Base-by-base conservation (phyloP, 768 basidiomycete species). In the Lepiota venenata region DNA sequence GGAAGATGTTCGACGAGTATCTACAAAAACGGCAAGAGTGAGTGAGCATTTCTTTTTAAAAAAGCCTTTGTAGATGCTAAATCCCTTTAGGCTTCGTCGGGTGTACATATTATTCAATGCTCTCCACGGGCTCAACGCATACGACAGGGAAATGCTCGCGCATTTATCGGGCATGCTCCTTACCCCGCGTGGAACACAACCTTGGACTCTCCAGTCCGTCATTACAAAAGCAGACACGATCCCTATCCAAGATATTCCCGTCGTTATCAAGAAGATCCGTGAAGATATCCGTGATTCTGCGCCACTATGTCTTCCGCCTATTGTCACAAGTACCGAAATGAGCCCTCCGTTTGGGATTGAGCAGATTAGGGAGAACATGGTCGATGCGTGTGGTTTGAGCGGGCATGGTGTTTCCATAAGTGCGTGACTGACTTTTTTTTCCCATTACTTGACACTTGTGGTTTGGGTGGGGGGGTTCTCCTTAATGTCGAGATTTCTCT, bases 61-160 rank as follows among this genome's bases (percentile, higher is more conserved):
- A n/a, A n/a, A n/a, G n/a, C n/a, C n/a, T 41, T 60, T 25, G 54
- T 47, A 8, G n/a, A 42, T n/a, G 21, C 42, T 40, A 36, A 20
- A 45, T 25, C 5, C 58, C 20, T 32, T 25, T 50, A 91, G 89
- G 61, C 72, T 92, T 7, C 78, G 80, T 52, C 79, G 89, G 10
- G 74, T 91, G 21, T 91, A 84, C 66, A 78, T 90, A 56, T 69
- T 88, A 4, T 75, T 91, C 64, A 87, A 87, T 61, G 84, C 78
- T 3, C 81, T 81, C 58, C 86, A 91, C 57, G 76, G 81, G 0
- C 53, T 91, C 6, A 81, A 78, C 53, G 65, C 72, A 22, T 71
- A 69, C 32, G 90, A 92, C 62, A 64, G 67, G 8, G 70, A 72
- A 47, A 90, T 91, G 88, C 77, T 91, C 2, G 59, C 66, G 11